Conservation (phyloP, 2,329 filamentous ascomycete species). For the Hypoxylon sp. region DNA sequence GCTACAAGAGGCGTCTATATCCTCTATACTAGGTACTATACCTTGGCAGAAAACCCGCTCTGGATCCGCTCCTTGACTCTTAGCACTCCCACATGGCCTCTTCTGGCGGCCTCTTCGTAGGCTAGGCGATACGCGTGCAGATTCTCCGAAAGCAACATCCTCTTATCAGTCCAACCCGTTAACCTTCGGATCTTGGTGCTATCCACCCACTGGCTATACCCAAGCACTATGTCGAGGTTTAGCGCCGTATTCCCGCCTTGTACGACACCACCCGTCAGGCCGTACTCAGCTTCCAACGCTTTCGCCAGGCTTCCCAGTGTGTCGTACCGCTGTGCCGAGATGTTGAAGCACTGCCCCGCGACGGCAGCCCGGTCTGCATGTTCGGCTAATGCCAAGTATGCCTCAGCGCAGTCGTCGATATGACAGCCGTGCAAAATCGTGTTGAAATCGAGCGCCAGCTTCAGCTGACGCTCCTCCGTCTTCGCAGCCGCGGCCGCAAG, state of each 20-base stretch:
- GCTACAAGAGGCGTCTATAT: neutral
- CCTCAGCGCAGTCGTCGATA: slow-evolving; percentile 65
- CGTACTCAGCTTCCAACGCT: slow-evolving; percentile 60
- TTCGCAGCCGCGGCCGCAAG: slow-evolving; percentile 49
- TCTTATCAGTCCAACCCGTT: slow-evolving; percentile 60
- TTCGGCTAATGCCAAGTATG: slow-evolving; percentile 62
- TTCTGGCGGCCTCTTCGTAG: slow-evolving; percentile 56
- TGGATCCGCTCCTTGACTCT: slow-evolving; percentile 46
- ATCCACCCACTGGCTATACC: slow-evolving; percentile 61
- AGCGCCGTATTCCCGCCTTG: slow-evolving; percentile 18
- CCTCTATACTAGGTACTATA: slow-evolving; percentile 1
- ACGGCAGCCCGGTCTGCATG: slow-evolving; percentile 55
- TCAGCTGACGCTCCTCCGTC: slow-evolving; percentile 43
- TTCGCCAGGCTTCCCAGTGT: slow-evolving; percentile 58
- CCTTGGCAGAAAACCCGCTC: slow-evolving; percentile 3
- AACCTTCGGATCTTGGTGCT: slow-evolving; percentile 59
- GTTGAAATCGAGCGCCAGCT: slow-evolving; percentile 55
- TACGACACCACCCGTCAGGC: slow-evolving; percentile 52
- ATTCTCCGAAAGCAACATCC: slow-evolving; percentile 57
- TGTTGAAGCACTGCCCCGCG: slow-evolving; percentile 61
- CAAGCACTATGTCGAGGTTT: slow-evolving; percentile 49
- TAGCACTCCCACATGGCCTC: slow-evolving; percentile 49
- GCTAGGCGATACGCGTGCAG: slow-evolving; percentile 57
- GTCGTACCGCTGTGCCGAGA: slow-evolving; percentile 62
- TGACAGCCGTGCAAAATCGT: slow-evolving; percentile 64